Percentiles rank a stretch among this genome's conserved stretches.
These are phyloP conservation scores for Agaricus sinodeliciosus DNA, from an alignment of 768 basidiomycete genomes.

Conservation along the genomic window DNA sequence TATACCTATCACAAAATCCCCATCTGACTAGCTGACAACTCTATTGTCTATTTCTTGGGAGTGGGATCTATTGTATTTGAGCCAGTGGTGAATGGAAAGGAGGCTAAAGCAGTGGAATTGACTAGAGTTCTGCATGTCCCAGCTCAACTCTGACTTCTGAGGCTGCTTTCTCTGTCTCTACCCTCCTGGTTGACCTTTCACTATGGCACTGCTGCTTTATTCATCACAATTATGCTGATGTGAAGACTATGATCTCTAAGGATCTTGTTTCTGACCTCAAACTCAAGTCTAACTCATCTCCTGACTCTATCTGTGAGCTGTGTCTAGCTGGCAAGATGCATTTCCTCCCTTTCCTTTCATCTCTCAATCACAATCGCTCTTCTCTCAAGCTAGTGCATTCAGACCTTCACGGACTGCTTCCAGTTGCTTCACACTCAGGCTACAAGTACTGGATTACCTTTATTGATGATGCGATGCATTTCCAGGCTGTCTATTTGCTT, in stretches of 20 bases:
- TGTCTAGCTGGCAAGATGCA: constrained; percentile 16
- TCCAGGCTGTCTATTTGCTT: constrained; percentile 15
- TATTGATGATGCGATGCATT: constrained; percentile 20
- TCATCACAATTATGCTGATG: constrained; percentile 4
- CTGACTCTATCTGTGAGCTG: constrained; percentile 17
- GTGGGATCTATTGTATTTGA: constrained; percentile 9
- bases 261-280: neutral
- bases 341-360: constrained; percentile 9
- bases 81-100: constrained; percentile 5
- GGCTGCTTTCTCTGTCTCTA: neutral
- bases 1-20: constrained; percentile 2
- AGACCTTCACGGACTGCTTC: constrained; percentile 24
- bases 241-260: neutral
- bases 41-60: constrained; percentile 7
- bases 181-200: neutral
- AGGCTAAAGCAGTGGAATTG: constrained; percentile 11
- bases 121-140: constrained; percentile 13
- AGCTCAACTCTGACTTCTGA: neutral
- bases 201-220: neutral
- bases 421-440: constrained; percentile 13
- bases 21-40: constrained; percentile 12
- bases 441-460: constrained; percentile 24
- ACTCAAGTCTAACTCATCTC: neutral
- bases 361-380: neutral
- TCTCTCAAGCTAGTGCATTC: constrained; percentile 20